A percentile compares a stretch with the other conserved stretches of the same genome.
phyloP scores from a whole-genome alignment of 805 yeast genomes.

The Lipomyces anomalus region DNA sequence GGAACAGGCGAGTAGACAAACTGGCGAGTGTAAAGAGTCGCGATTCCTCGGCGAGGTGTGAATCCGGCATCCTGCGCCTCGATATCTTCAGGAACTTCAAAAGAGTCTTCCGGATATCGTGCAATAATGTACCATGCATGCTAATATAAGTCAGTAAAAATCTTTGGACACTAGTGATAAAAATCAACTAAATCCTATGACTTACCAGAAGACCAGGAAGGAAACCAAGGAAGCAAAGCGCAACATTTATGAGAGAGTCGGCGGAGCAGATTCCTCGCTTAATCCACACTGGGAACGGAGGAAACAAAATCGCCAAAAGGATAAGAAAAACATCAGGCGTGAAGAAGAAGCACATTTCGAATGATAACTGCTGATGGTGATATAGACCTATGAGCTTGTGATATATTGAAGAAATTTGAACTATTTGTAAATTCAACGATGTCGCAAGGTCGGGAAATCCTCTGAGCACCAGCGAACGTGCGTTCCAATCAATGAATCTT shows the following conservation, averaged over 20 bases:
- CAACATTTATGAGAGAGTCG: conserved; percentile 63
- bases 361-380: neutral
- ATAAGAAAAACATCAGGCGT: conserved; percentile 57
- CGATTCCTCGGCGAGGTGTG: conserved; percentile 5
- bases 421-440: no score
- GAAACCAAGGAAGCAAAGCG: conserved; percentile 64
- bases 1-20: conserved; percentile 22
- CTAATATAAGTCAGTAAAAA: conserved; percentile 6
- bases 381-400: no score
- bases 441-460: no score
- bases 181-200: neutral
- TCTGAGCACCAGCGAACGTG: no score
- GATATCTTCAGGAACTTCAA: conserved; percentile 16
- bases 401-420: no score
- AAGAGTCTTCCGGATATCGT: conserved; percentile 49
- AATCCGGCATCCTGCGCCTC: conserved; percentile 17
- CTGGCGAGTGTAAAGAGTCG: conserved; percentile 14
- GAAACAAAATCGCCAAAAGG: conserved; percentile 62
- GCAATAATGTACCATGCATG: conserved; percentile 77
- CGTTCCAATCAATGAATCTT: no score
- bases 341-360: conserved; percentile 16
- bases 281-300: conserved; percentile 72
- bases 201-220: conserved; percentile 60
- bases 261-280: conserved; percentile 69
- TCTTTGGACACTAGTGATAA: neutral